A percentile compares a stretch with the other conserved stretches of the same genome.
phyloP scores from a whole-genome alignment of 306 rosid species.

The Quercus ilex region DNA sequence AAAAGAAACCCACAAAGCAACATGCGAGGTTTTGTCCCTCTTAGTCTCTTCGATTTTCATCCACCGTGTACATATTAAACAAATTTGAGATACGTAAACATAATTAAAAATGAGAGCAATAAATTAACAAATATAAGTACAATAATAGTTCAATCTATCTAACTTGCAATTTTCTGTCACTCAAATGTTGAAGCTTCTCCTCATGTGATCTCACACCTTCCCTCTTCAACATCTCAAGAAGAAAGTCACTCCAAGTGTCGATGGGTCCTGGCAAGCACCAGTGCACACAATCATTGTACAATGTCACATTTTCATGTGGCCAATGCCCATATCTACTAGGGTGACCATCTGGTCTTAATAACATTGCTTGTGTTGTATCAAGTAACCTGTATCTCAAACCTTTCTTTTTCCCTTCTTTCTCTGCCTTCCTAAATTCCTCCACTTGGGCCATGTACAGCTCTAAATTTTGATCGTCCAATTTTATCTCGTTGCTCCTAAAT shows the following conservation, averaged over 20 bases:
- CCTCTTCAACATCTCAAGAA: slow-evolving; percentile 74
- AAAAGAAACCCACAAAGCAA: too few relatives aligned
- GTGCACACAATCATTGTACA: slow-evolving; percentile 87
- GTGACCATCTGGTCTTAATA: slow-evolving; percentile 90
- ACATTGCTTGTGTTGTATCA: slow-evolving; percentile 60
- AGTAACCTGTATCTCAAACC: slow-evolving; percentile 59
- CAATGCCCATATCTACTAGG: slow-evolving; percentile 84
- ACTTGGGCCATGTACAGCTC: slow-evolving; percentile 77
- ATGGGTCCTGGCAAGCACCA: slow-evolving; percentile 94
- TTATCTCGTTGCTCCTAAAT: slow-evolving; percentile 61
- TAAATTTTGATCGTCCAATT: slow-evolving; percentile 48
- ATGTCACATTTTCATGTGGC: slow-evolving; percentile 66
- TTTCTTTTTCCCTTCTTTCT: slow-evolving; percentile 48
- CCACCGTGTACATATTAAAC: background rate
- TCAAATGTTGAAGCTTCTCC: slow-evolving; percentile 41
- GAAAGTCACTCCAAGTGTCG: slow-evolving; percentile 75
- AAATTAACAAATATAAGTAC: background rate
- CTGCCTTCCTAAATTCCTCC: slow-evolving; percentile 68
- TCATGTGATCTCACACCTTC: slow-evolving; percentile 64
- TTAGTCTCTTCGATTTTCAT: background rate
- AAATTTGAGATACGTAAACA: background rate
- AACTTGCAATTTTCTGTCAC: slow-evolving; percentile 21
- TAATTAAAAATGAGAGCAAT: background rate
- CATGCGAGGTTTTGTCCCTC: too few relatives aligned
- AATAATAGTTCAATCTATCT: background rate